Base-by-base conservation (phyloP, 371 early-diverging fungal genomes). In the Rhizopus stolonifer region DNA sequence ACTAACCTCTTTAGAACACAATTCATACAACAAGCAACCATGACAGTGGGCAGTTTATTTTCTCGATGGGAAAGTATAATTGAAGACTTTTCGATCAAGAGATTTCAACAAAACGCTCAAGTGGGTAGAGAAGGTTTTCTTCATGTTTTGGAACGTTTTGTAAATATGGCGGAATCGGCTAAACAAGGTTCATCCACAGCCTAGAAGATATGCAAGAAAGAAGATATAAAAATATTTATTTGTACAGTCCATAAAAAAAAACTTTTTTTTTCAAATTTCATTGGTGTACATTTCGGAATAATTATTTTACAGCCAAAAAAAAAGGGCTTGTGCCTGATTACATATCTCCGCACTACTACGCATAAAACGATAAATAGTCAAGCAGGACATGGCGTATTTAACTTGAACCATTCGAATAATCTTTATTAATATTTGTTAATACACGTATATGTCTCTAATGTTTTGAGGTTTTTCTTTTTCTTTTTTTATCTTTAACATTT, bases 81-180 rank as follows among this genome's bases (percentile, higher is more conserved):
- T 9, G 98, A 97, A 67, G 93, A 94, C 53, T 88, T 91, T 49
- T 91, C 88, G 48, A 70, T 92, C 60, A 87, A 80, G 38, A 79
- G 94, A 34, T 97, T 96, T 74, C 67, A 88, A 61, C 87, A 88
- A 32, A 97, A 97, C 64, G 94, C 98, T 7, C 80, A 78, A 11
- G 72, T 83, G 14, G 92, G 92, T 3, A 74, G 81, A 49, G 79
- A 81, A 54, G 92, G 89, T 14, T 85, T 90, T 32, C 75, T 83
- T 60, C 79, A 81, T 57, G 92, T 90, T 9, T 58, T 91, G 14
- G 84, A 87, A 24, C 73, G 77, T 22, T 74, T 74, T 50, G 74
- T 70, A 21, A 67, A 63, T 7, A 70, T 69, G 63, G 69, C 74
- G 10, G 74, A 74, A 54, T 29, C 31, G 31, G 52, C 56, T 10